Evolutionary conservation across 768 basidiomycete species (phyloP).

Genomic region (Pisolithus albus): DNA sequence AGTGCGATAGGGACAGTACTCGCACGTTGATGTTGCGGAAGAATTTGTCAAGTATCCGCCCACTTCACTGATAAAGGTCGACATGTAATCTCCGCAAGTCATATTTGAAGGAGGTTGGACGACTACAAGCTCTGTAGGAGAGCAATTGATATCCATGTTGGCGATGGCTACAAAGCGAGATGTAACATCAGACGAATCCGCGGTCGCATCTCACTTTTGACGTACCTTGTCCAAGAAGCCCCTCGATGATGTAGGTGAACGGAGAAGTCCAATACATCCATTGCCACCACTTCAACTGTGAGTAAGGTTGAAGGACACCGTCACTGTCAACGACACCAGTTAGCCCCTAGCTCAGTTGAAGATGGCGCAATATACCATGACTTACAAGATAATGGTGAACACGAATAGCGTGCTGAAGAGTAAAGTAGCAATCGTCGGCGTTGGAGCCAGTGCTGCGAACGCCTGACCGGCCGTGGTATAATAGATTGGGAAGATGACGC

Average conservation of each 20-base stretch:
- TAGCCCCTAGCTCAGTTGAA: not conserved
- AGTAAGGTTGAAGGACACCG: slow-evolving; percentile 43
- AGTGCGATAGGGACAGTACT: slow-evolving; percentile 46
- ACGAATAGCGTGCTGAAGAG: slow-evolving; percentile 33
- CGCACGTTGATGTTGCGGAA: slow-evolving; percentile 45
- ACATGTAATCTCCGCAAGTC: slow-evolving; percentile 48
- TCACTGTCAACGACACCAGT: slow-evolving; percentile 23
- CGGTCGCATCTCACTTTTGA: too few relatives aligned
- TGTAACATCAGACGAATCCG: not conserved
- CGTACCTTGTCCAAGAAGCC: slow-evolving; percentile 24
- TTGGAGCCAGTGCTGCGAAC: slow-evolving; percentile 38
- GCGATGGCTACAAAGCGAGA: slow-evolving; percentile 31
- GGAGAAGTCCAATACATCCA: slow-evolving; percentile 40
- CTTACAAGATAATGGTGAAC: slow-evolving; percentile 39
- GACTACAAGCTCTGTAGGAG: slow-evolving; percentile 43
- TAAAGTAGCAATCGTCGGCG: slow-evolving; percentile 34
- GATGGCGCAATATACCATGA: not conserved
- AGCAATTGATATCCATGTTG: slow-evolving; percentile 39
- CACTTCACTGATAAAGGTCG: slow-evolving; percentile 38
- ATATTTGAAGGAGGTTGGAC: slow-evolving; percentile 48
- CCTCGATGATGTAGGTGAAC: slow-evolving; percentile 47
- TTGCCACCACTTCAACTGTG: slow-evolving; percentile 29
- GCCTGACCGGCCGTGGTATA: slow-evolving; percentile 37
- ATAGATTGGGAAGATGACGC: slow-evolving; percentile 37
- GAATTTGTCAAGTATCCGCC: slow-evolving; percentile 57